These are phyloP conservation scores for Apiospora arundinis DNA, from an alignment of 2,329 filamentous ascomycete species.

Conservation along the genomic window DNA sequence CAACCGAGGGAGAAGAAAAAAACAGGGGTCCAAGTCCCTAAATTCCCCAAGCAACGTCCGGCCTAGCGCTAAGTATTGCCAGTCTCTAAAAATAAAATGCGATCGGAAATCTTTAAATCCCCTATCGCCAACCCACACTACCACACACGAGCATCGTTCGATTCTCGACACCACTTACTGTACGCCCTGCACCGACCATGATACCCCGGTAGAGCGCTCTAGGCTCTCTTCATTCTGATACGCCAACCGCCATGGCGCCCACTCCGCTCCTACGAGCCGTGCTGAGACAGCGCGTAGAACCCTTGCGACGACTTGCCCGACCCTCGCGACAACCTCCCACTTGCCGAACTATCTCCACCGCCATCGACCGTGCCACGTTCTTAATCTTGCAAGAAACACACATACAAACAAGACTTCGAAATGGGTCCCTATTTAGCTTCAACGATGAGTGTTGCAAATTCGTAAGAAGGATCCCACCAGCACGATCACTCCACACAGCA, in stretches of 20 bases:
- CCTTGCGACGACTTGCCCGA: not conserved
- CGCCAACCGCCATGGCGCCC: not conserved
- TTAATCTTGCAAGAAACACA: too few species aligned
- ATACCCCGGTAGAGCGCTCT: constrained; percentile 2
- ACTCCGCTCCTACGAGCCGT: not conserved
- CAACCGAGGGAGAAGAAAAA: not conserved
- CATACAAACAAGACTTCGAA: too few species aligned
- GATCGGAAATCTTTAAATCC: not conserved
- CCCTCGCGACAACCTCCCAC: not conserved
- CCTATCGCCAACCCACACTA: not conserved
- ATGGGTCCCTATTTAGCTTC: too few species aligned
- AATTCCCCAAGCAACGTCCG: not conserved
- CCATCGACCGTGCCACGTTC: not conserved
- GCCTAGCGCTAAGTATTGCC: not conserved
- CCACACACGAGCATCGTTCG: not conserved
- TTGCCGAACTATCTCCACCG: not conserved
- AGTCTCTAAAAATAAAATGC: not conserved
- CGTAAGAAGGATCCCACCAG: not conserved
- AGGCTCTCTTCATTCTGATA: too few species aligned
- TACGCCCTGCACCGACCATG: not conserved
- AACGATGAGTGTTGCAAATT: too few species aligned
- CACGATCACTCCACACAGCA: not conserved
- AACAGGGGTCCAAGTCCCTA: not conserved
- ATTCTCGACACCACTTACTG: not conserved
- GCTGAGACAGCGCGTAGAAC: not conserved